Percentiles rank a stretch among this genome's conserved stretches.
Conservation (phyloP, 768 basidiomycete genomes). For the Lepiota brunneoincarnata region DNA sequence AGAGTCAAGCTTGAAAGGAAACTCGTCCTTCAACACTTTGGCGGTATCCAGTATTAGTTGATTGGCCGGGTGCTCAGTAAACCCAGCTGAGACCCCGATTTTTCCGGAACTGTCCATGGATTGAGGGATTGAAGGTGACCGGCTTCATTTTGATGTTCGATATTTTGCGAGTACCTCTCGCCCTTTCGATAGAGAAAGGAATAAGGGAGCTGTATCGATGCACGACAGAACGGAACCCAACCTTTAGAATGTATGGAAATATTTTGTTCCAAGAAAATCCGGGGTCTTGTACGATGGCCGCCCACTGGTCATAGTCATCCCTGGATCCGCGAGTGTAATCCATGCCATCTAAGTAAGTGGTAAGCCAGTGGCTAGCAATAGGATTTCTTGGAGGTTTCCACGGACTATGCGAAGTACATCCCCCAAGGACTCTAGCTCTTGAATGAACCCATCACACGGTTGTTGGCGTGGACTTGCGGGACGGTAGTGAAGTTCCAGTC, state of each 20-base stretch:
- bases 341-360: constrained; percentile 17
- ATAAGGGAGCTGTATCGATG: background rate
- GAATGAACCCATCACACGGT: constrained; percentile 17
- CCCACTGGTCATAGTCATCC: constrained; percentile 18
- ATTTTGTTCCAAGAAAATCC: constrained; percentile 25
- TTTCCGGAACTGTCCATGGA: constrained; percentile 27
- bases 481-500: constrained; percentile 28
- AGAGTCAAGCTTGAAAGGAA: constrained; percentile 36
- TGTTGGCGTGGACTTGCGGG: constrained; percentile 20
- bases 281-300: constrained; percentile 14
- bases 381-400: too few species aligned
- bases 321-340: constrained; percentile 20
- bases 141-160: constrained; percentile 25
- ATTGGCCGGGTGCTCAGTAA: constrained; percentile 22
- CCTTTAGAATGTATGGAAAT: constrained; percentile 21
- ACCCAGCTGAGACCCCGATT: constrained; percentile 21
- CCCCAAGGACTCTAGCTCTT: constrained; percentile 25
- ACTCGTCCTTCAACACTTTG: constrained; percentile 29
- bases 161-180: constrained; percentile 22
- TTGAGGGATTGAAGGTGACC: constrained; percentile 27
- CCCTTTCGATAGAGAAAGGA: constrained; percentile 10
- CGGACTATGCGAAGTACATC: constrained; percentile 20
- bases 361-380: background rate
- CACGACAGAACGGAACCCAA: background rate
- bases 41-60: constrained; percentile 28